Evolutionary conservation across 305 asterid genomes (phyloP).

Genomic region (Fraxinus latifolia): DNA sequence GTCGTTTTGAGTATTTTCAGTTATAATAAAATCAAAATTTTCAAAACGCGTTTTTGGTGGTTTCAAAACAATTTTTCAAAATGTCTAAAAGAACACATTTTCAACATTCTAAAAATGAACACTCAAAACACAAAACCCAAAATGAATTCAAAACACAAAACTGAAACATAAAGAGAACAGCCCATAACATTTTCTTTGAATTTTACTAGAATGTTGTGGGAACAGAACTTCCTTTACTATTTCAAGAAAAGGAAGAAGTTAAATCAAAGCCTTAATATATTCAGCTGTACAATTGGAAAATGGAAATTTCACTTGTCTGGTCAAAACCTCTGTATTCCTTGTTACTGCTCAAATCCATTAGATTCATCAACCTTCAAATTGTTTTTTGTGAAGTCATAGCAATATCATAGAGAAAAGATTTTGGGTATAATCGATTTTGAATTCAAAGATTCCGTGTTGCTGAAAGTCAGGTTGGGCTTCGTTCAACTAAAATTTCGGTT

Average conservation of each 20-base stretch:
- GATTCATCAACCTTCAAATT: slow-evolving; percentile 61
- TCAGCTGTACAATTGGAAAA: slow-evolving; percentile 32
- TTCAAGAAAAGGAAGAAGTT: background rate
- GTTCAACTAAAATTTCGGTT: no score
- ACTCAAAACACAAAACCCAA: no score
- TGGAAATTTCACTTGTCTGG: slow-evolving; percentile 22
- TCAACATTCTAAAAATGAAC: no score
- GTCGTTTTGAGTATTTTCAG: no score
- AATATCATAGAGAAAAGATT: slow-evolving; percentile 2
- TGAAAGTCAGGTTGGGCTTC: no score
- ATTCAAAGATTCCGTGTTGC: no score
- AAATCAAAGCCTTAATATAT: slow-evolving; percentile 22
- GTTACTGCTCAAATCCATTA: slow-evolving; percentile 51
- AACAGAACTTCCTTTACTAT: background rate
- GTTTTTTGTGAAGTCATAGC: slow-evolving; percentile 54
- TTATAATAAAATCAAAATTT: no score
- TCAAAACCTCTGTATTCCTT: slow-evolving; percentile 36
- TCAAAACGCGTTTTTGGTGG: no score
- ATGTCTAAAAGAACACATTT: no score
- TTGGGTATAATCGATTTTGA: background rate
- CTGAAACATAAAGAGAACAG: no score
- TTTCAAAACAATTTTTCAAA: no score
- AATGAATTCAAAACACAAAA: no score
- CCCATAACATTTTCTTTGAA: background rate
- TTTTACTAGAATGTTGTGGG: background rate